Conservation (phyloP, 345 rosid species). For the Adansonia digitata region DNA sequence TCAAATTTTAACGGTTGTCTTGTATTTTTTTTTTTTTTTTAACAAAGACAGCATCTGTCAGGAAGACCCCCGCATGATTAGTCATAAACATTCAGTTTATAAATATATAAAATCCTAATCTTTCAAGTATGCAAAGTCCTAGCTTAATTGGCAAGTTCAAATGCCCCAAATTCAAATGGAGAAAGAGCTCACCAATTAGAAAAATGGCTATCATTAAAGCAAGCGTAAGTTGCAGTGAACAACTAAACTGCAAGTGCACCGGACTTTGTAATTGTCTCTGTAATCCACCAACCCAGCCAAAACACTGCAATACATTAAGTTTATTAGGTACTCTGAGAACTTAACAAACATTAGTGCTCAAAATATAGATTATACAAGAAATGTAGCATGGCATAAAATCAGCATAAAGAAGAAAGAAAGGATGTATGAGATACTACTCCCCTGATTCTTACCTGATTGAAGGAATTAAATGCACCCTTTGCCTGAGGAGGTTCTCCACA, state of each 20-base stretch:
- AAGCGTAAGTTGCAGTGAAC: conserved; percentile 60
- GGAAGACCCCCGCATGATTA: not conserved
- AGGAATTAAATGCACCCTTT: conserved; percentile 28
- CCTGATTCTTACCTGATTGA: conserved; percentile 41
- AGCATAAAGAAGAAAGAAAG: not conserved
- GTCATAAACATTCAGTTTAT: not conserved
- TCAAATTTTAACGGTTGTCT: not conserved
- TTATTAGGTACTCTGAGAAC: conserved; percentile 2
- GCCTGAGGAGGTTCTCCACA: conserved; percentile 37
- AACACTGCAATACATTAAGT: conserved; percentile 35
- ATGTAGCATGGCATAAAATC: not conserved
- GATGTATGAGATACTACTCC: not conserved
- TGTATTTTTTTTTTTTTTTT: not conserved
- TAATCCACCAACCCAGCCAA: conserved; percentile 35
- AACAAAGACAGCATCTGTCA: not conserved
- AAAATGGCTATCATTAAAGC: conserved; percentile 58
- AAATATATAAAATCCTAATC: not conserved
- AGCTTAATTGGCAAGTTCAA: not conserved
- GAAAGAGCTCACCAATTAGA: conserved; percentile 44
- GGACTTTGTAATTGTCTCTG: conserved; percentile 48
- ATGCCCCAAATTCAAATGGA: not conserved
- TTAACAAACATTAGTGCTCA: not conserved
- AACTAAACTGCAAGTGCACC: conserved; percentile 34
- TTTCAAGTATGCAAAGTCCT: not conserved
- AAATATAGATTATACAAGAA: not conserved